Evolutionary conservation across 257 asterid species (phyloP), one percentile per base, ranked within the genome.

Genomic region (Solanum dulcamara): DNA sequence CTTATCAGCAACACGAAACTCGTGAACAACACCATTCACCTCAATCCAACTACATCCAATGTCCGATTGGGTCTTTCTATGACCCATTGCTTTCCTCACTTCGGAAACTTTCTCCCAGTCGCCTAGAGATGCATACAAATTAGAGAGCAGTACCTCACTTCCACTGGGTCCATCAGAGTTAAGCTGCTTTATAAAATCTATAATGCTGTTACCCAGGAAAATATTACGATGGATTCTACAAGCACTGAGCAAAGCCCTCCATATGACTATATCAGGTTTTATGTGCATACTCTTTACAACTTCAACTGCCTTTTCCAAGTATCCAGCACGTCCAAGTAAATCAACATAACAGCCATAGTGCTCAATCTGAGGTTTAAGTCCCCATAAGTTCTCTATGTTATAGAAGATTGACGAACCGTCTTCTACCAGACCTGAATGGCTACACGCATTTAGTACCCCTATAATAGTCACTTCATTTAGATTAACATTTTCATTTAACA

Each of bases 271-370:
- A 87, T 93, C 98, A 2, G 97, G 97, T 46, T 89, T 71, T 66
- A 92, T n/a, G 1, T 92, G 93, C 98, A 94, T 94, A 80, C 37
- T 85, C 87, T 90, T 91, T 51, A 86, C 91, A 55, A 96, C 85
- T 59, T 90, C 91, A 75, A 94, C 90, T 66, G 99, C 95, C 91
- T 92, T 93, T 3, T 93, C 96, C 87, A 94, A 85, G 90, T 87
- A 92, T 80, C 98, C 97, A 53, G 97, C 94, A 84, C 97, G 98
- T 64, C 95, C 94, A 53, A 96, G 95, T 89, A 96, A 88, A 91
- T 96, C 97, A 48, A 93, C 74, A n/a, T 90, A 92, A 87, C 97
- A 94, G 74, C 97, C 97, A 85, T 92, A 93, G 88, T 94, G 98
- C 87, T 93, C 95, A n/a, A 94, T 93, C 68, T 89, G 89, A 18